Base-by-base conservation (phyloP, 345 rosid species). In the Syzygium jambos region DNA sequence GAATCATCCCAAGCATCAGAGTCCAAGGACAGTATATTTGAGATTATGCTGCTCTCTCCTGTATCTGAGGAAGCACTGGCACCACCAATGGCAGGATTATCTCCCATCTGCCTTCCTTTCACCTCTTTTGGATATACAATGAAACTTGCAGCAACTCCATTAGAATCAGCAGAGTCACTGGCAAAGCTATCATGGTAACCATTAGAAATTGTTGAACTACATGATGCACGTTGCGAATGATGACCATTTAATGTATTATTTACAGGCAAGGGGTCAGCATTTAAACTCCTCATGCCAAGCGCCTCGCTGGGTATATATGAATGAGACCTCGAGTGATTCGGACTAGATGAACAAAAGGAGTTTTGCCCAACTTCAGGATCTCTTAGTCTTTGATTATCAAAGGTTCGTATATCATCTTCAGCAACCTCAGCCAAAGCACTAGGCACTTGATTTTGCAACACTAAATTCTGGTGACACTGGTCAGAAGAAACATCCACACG, bases 1-100 rank as follows among this genome's bases (percentile, higher is more conserved):
- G 98, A 86, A 68, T 94, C 96, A 91, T 94, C 95, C 98, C 96
- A 95, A 9, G 95, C 89, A 93, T 93, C 98, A 38, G 93, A 91
- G 68, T 97, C 99, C 73, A 95, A 85, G 9, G 98, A 95, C 84
- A 95, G 87, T 77, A 96, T 94, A 90, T 95, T 95, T 59, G 99
- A 94, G 78, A 95, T 91, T 86, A 94, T 87, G 88, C 92, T 93
- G 92, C 90, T 91, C 93, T 96, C 97, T 78, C 94, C 97, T 27
- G 86, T 87, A 88, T 93, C 93, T 52, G 77, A 43, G 51, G 88
- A 46, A 88, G 59, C 73, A 57, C 22, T 87, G 16, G 41, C 54
- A 34, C 89, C 89, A 87, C 77, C 54, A 88, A 30, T 52, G 57
- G 68, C 80, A 78, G 56, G 80, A 55, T 57, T 51, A 43, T 87